These are phyloP conservation scores for Stemphylium vesicarium DNA, from an alignment of 2,329 filamentous ascomycete genomes.

Conservation along the genomic window DNA sequence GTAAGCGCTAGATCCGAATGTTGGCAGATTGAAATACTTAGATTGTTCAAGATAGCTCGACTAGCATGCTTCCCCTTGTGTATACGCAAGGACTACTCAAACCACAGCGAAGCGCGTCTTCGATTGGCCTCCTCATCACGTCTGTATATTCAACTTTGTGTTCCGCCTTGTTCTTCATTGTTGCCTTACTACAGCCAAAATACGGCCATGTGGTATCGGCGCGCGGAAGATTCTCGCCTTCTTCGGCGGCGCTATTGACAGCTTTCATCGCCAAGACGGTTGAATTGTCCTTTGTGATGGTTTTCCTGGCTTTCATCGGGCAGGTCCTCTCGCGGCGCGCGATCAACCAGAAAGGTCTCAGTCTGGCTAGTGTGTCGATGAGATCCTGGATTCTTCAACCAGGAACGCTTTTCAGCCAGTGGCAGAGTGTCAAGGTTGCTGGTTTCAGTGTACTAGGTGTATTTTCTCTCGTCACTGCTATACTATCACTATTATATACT, in stretches of 20 bases:
- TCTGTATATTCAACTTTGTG: constrained; percentile 66
- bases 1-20: background rate
- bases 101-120: constrained; percentile 6
- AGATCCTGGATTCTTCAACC: constrained; percentile 51
- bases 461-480: constrained; percentile 56
- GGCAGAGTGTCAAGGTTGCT: constrained; percentile 66
- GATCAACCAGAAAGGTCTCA: constrained; percentile 10
- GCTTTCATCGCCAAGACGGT: constrained; percentile 74
- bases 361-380: constrained; percentile 9
- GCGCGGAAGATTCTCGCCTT: constrained; percentile 58
- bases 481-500: constrained; percentile 8
- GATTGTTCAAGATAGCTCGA: constrained; percentile 6
- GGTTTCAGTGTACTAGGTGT: constrained; percentile 66
- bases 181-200: constrained; percentile 65
- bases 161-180: constrained; percentile 65
- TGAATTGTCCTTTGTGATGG: constrained; percentile 75
- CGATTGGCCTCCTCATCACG: constrained; percentile 33
- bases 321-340: constrained; percentile 61
- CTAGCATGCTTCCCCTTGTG: constrained; percentile 9
- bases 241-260: constrained; percentile 68
- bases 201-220: constrained; percentile 63
- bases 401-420: constrained; percentile 72
- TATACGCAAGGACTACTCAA: constrained; percentile 7
- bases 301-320: constrained; percentile 73
- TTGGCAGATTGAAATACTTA: background rate